These are phyloP conservation scores for Myxozyma geophila DNA, from an alignment of 805 yeast species.

Conservation along the genomic window DNA sequence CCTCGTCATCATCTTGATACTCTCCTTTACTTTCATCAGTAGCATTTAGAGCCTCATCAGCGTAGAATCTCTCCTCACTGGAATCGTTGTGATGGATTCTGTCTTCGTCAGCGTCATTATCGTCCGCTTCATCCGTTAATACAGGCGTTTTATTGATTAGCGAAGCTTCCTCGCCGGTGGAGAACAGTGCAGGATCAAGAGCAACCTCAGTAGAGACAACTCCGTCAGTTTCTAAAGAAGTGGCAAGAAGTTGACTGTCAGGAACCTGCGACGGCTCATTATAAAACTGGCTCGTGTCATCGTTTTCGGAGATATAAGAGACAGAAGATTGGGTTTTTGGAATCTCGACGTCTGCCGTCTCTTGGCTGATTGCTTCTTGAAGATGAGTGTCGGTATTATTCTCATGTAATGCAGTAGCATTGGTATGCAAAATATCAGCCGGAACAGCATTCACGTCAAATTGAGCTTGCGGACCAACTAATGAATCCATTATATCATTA, in stretches of 20 bases:
- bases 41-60: slow-evolving; percentile 4
- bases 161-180: not conserved
- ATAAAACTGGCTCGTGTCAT: not conserved
- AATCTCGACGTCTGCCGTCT: not conserved
- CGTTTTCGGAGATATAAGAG: not conserved
- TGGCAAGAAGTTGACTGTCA: not conserved
- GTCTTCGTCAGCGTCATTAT: not conserved
- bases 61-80: not conserved
- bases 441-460: too few species aligned
- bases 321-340: not conserved
- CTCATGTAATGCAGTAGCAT: too few species aligned
- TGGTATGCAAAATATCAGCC: too few species aligned
- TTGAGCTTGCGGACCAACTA: too few species aligned
- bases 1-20: slow-evolving; percentile 21
- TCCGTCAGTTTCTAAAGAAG: not conserved
- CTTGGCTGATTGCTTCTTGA: not conserved
- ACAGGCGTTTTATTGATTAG: not conserved
- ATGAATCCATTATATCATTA: too few species aligned
- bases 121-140: not conserved
- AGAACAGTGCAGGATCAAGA: slow-evolving; percentile 20
- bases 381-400: not conserved
- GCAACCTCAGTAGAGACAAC: not conserved
- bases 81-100: slow-evolving; percentile 2
- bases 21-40: slow-evolving; percentile 12
- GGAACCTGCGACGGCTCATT: not conserved